Evolutionary conservation across 352 stramenopile genomes (phyloP), one percentile per base, ranked within the genome.

Genomic region (Phytophthora meadii): DNA sequence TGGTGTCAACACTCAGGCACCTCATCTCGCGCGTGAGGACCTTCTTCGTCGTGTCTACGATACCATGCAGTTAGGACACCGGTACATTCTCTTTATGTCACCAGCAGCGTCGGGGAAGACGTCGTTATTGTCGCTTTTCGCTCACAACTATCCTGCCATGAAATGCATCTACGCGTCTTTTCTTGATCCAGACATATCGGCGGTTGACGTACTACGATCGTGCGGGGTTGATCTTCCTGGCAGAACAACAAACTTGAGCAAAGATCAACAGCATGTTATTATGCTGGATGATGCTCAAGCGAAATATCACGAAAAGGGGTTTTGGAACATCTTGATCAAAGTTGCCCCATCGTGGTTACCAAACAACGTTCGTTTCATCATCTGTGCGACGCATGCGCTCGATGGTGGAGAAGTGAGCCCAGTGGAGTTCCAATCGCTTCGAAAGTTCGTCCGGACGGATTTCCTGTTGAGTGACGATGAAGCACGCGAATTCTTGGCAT

Each of bases 251-350:
- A n/a, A 14, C 22, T 9, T 50, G 4, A 50, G 15, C 24, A 17
- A 27, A n/a, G 40, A 46, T 34, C 44, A 50, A 34, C 28, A 34
- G 5, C 28, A 34, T 34, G 3, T 11, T 50, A 32, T 37, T 25
- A 19, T 51, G 45, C 9, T 51, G 19, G 42, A 37, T 51, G 24
- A 51, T 51, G 22, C 5, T 37, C 45, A 51, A 30, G 27, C 27
- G 27, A 30, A 30, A 30, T 30, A 30, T 30, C 27, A 6, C 5
- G 27, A 30, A 6, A 30, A 4, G 27, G 27, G 27, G 3, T 32
- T 49, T 30, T 51, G 25, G 44, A 37, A 0, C 6, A 19, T 8
- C 1, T 36, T 51, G 9, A 24, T 51, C 1, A 51, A 51, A 12
- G 44, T n/a, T 19, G 1, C 22, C 2, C 22, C 44, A 0, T 39